phyloP scores from a whole-genome alignment of 257 asterid species.

The Craterostigma plantagineum region DNA sequence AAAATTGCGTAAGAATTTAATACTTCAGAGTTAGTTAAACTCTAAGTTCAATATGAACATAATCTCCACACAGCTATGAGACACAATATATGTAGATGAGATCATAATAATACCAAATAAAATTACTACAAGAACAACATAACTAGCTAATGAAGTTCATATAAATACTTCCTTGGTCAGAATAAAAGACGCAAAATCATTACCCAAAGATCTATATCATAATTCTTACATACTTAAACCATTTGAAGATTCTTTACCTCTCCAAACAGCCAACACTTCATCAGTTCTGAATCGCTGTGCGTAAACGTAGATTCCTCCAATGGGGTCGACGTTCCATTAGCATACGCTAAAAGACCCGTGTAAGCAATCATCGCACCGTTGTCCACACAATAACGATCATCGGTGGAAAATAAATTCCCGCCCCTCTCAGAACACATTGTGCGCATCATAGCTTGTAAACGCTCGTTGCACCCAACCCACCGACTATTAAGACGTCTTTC shows the following conservation, averaged over 20 bases:
- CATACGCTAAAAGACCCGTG: slow-evolving; percentile 76
- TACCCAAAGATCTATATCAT: too few species aligned
- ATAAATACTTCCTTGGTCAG: too few species aligned
- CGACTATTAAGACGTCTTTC: slow-evolving; percentile 83
- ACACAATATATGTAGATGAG: too few species aligned
- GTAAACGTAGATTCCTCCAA: slow-evolving; percentile 81
- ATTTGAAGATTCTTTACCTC: slow-evolving; percentile 44
- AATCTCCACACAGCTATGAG: too few species aligned
- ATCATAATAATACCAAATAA: too few species aligned
- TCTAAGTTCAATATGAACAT: too few species aligned
- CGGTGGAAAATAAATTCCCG: slow-evolving; percentile 73
- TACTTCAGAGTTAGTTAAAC: too few species aligned
- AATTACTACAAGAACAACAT: too few species aligned
- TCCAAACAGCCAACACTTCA: slow-evolving; percentile 86
- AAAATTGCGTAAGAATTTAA: too few species aligned
- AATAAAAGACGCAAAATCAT: too few species aligned
- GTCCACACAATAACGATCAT: slow-evolving; percentile 83
- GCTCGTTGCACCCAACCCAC: slow-evolving; percentile 95
- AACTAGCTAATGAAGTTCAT: too few species aligned
- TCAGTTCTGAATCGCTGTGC: slow-evolving; percentile 86
- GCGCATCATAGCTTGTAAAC: slow-evolving; percentile 89
- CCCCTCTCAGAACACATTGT: slow-evolving; percentile 87
- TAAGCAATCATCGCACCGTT: slow-evolving; percentile 99
- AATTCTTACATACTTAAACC: too few species aligned
- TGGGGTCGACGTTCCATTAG: slow-evolving; percentile 55